Evolutionary conservation across 2,329 filamentous ascomycete genomes (phyloP), one percentile per base, ranked within the genome.

Genomic region (Aspergillus calidoustus): DNA sequence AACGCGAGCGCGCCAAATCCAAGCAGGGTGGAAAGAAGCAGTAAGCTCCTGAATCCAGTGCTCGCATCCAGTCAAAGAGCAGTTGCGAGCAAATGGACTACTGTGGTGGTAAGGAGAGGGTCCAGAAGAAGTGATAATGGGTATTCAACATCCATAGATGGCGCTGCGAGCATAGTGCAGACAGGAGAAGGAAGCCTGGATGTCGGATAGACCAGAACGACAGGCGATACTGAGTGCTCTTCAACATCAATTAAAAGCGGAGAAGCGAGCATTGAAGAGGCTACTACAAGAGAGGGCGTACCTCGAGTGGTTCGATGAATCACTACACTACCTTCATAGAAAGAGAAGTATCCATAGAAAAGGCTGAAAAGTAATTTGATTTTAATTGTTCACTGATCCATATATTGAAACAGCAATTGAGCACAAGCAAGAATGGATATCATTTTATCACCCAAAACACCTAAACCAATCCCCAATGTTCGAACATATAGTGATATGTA

Each of bases 1-100:
- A 80, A 64, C 77, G 77, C 25, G 76, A 79, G 60, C 74, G 75
- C 53, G 72, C 76, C 41, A 79, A 77, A 65, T 62, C 68, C 22
- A 74, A 74, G 66, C 69, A 74, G 60, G 72, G 69, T 64, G 73
- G 72, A 64, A 79, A 79, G 72, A 70, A 68, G 63, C 71, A 72
- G 65, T 80, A 77, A 73, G 62, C 43, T 19, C 22, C 23, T 13
- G n/a, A 11, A 44, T 22, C 7, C 30, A 15, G 44, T 19, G 15
- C 22, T 31, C n/a, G 25, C 25, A 28, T 28, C 25, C 4, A 28
- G 25, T 28, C 6, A 28, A 4, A 28, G 34, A 41, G 34, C 34
- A 15, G 11, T 41, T 15, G 34, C 25, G 25, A 28, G 25, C 25
- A 28, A 28, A 28, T 28, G 11, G 44, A 47, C n/a, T 47, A 47